These are phyloP conservation scores for Penicillium odoratum DNA, from an alignment of 495 filamentous ascomycete genomes.

Conservation along the genomic window DNA sequence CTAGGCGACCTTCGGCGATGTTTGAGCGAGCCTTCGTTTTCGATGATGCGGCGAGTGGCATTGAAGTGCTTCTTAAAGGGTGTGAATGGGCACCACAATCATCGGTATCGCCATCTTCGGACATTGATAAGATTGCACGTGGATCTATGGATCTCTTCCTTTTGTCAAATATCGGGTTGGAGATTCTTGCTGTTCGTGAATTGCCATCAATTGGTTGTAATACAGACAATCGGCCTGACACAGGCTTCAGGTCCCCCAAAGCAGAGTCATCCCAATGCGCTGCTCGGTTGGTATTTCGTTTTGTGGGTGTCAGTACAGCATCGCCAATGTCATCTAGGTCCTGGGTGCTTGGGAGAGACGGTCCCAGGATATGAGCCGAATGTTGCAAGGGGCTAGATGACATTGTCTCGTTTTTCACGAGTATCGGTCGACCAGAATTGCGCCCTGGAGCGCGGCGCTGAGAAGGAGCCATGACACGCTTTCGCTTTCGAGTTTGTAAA, in stretches of 20 bases:
- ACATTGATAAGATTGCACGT: conserved; percentile 29
- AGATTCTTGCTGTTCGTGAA: conserved; percentile 2
- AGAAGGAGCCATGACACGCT: conserved; percentile 11
- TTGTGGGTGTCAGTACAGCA: conserved; percentile 62
- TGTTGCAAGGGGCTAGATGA: conserved; percentile 42
- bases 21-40: conserved; percentile 2
- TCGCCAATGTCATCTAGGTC: conserved; percentile 72
- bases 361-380: conserved; percentile 6
- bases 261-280: conserved; percentile 9
- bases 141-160: conserved; percentile 13
- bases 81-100: not conserved
- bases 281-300: conserved; percentile 43
- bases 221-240: conserved; percentile 6
- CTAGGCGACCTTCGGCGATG: conserved; percentile 28
- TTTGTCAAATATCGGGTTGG: conserved; percentile 9
- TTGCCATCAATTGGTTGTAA: conserved; percentile 31
- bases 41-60: not conserved
- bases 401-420: conserved; percentile 34
- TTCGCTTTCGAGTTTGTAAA: conserved; percentile 23
- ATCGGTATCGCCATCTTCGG: conserved; percentile 45
- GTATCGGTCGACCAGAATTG: conserved; percentile 19
- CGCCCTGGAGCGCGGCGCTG: not conserved
- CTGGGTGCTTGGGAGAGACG: conserved; percentile 49
- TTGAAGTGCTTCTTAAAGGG: not conserved
- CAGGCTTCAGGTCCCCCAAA: not conserved